Base-by-base conservation (phyloP, 1,139 yeast species). In the Blastobotrys ciferrii region DNA sequence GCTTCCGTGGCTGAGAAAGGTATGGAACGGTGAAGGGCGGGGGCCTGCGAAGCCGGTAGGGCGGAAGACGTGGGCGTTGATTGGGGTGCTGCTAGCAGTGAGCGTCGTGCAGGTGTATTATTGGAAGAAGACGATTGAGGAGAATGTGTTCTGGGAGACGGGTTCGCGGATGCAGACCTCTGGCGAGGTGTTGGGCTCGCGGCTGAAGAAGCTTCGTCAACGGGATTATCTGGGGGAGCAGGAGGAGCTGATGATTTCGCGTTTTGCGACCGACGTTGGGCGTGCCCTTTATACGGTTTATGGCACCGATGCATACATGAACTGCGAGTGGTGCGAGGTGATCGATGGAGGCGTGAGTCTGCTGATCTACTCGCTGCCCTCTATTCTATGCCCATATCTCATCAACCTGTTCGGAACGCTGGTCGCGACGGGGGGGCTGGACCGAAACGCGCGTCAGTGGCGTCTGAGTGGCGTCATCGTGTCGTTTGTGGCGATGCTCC, bases 251-350 rank as follows among this genome's bases (percentile, higher is more conserved):
- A 51, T 61, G n/a, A 44, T 57, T 15, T 37, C 47, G 11, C 52
- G 59, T 19, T 46, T 60, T 36, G 48, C 46, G 6, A 46, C 61
- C 1, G 51, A 52, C 15, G 47, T 48, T 14, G 63, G 60, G 17
- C 41, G 63, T 9, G 50, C 50, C 4, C 49, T 58, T 18, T 61
- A 59, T 43, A 51, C 63, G 2, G 45, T 57, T 2, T 58, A 56
- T 46, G 66, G 66, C 2, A 57, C 62, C 3, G 53, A 46, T 15
- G 55, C 60, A 1, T 40, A 57, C 23, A 55, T 52, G 6, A 48
- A 52, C 31, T 62, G 66, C 39, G 53, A 51, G 18, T 62, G 64
- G 62, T 62, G 66, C 46, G 46, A 51, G 3, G 44, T 53, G 7
- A 53, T 50, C 20, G 41, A 48, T 9, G 55, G 54, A 0, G n/a